Evolutionary conservation across 257 asterid species (phyloP), one percentile per base, ranked within the genome.

Genomic region (Anisodus acutangulus): DNA sequence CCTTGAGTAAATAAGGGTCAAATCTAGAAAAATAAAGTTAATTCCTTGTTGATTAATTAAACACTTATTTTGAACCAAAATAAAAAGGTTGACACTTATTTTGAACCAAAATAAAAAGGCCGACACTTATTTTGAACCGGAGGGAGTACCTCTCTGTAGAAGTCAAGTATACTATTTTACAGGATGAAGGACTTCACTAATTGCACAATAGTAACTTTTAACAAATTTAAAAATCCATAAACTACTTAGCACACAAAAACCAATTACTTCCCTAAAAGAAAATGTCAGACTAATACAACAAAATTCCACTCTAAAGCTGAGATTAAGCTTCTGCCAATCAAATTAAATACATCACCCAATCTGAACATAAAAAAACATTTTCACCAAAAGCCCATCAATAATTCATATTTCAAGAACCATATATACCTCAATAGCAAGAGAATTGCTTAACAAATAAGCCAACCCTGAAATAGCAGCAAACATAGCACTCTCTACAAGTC

Each of bases 401-500:
- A 19, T 8, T 19, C 2, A 67, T 31, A 67, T 54, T 53, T 41
- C 9, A 39, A 9, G 43, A 80, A 76, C 22, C 47, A 47, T 12
- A 76, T 22, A 15, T 80, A 96, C 99, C 98, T 97, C 99, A 88
- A 95, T 89, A 74, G 97, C 95, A 47, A 97, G 97, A 81, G 99
- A 97, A 84, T 90, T 97, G 81, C 98, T 95, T 92, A 97, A 91
- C 5, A 95, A 92, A 93, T 93, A 95, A 72, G 98, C 93, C 85
- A 97, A 82, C 4, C 97, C 99, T 63, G 98, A 93, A 85, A 95
- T 94, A 83, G 98, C 98, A 83, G 98, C 96, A 82, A 97, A 93
- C 98, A 97, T 95, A n/a, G 99, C 94, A 87, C 98, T 91, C 85
- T 97, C 98, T 85, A 97, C 98, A 84, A 95, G 87, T 87, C 98